A percentile compares a stretch with the other conserved stretches of the same genome.
phyloP scores from a whole-genome alignment of 805 yeast genomes.

The Lachancea mirantina region DNA sequence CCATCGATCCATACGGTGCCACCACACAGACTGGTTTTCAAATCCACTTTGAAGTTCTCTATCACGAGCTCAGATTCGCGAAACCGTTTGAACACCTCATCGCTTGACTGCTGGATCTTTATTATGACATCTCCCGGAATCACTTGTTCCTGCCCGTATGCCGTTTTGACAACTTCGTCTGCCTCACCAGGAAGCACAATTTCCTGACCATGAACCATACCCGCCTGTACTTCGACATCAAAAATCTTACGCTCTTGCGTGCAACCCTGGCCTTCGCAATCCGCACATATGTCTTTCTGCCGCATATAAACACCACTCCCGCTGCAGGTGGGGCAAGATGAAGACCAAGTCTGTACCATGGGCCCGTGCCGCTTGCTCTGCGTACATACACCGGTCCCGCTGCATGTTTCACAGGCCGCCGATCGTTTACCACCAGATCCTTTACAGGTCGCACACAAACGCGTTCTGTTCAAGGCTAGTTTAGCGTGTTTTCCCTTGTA shows the following conservation, averaged over 20 bases:
- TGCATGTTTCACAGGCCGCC: conserved; percentile 34
- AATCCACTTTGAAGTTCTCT: conserved; percentile 38
- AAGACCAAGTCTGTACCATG: conserved; percentile 37
- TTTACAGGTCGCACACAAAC: conserved; percentile 43
- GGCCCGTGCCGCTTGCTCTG: conserved; percentile 40
- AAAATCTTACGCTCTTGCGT: conserved; percentile 43
- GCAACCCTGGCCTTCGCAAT: conserved; percentile 42
- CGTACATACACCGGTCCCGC: conserved; percentile 37
- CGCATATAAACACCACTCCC: conserved; percentile 36
- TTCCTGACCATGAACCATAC: conserved; percentile 45
- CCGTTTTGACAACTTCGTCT: conserved; percentile 48
- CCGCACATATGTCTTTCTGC: conserved; percentile 32
- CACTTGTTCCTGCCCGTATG: conserved; percentile 24
- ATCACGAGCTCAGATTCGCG: conserved; percentile 39
- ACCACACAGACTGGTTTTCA: conserved; percentile 52
- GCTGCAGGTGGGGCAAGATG: conserved; percentile 39
- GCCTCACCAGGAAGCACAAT: conserved; percentile 53
- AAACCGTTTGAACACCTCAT: conserved; percentile 30
- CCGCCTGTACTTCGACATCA: conserved; percentile 48
- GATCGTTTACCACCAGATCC: conserved; percentile 42
- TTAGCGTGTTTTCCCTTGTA: conserved; percentile 51
- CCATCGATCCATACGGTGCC: conserved; percentile 36
- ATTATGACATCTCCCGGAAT: conserved; percentile 65
- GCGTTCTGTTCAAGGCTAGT: conserved; percentile 45
- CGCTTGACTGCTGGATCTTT: conserved; percentile 34